Percentiles rank a stretch among this genome's conserved stretches.
These are phyloP conservation scores for Panicum miliaceum DNA, from an alignment of 176 grass and related monocot species.

Conservation along the genomic window DNA sequence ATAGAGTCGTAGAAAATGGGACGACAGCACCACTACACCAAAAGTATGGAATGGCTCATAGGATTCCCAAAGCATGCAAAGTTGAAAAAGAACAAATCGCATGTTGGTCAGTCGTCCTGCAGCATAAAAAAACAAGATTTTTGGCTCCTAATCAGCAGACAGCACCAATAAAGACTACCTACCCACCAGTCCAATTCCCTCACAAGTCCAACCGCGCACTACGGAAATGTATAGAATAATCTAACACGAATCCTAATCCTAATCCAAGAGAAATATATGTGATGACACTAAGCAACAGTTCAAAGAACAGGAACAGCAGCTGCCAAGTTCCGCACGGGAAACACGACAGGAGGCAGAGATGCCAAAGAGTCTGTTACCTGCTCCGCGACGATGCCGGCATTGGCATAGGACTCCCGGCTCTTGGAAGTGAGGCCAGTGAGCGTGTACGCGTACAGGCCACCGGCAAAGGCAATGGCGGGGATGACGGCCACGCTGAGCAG, in stretches of 20 bases:
- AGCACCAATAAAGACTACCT: constrained; percentile 45
- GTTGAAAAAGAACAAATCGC: constrained; percentile 36
- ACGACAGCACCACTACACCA: background rate
- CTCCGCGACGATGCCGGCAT: constrained; percentile 90
- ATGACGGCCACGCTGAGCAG: constrained; percentile 96
- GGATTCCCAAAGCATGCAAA: constrained; percentile 48
- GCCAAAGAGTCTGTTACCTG: constrained; percentile 62
- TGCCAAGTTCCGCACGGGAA: constrained; percentile 12
- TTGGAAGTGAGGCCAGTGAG: constrained; percentile 93
- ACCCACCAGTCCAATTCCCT: constrained; percentile 43
- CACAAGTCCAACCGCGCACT: constrained; percentile 49
- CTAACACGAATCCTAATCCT: constrained; percentile 21
- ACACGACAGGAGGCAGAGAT: background rate
- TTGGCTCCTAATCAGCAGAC: constrained; percentile 57
- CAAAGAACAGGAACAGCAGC: constrained; percentile 25
- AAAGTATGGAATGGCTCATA: constrained; percentile 44
- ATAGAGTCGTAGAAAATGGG: constrained; percentile 17
- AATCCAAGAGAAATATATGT: constrained; percentile 32
- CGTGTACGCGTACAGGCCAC: constrained; percentile 98
- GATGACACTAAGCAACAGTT: background rate
- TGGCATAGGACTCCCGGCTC: constrained; percentile 93
- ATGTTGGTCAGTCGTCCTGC: constrained; percentile 36
- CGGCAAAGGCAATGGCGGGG: constrained; percentile 92
- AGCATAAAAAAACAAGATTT: constrained; percentile 45
- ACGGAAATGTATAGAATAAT: constrained; percentile 30